Evolutionary conservation across 2,329 filamentous ascomycete genomes (phyloP).

Genomic region (Coniella lustricola): DNA sequence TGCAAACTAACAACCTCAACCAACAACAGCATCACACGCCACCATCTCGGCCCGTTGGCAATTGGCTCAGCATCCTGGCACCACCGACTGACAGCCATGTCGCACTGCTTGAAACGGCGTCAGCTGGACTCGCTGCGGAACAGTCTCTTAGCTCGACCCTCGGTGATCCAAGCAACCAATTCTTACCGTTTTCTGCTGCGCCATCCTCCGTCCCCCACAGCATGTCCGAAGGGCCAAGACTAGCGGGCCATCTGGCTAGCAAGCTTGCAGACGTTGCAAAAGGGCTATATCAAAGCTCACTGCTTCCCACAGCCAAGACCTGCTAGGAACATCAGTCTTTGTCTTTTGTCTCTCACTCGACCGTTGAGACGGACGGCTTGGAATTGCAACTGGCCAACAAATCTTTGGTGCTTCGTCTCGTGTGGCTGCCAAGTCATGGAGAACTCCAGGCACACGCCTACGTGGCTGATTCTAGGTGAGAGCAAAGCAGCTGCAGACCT

Average conservation of each 20-base stretch:
- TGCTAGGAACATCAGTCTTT: neutral
- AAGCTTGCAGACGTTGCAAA: neutral
- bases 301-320: neutral
- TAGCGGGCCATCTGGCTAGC: neutral
- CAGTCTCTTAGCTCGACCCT: too few relatives aligned
- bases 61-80: too few relatives aligned
- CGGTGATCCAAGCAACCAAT: too few relatives aligned
- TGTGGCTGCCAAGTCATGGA: neutral
- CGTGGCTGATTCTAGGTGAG: constrained; percentile 4
- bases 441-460: neutral
- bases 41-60: too few relatives aligned
- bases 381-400: neutral
- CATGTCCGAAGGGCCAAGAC: constrained; percentile 7
- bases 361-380: neutral
- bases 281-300: too few relatives aligned
- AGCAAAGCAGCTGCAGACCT: neutral
- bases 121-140: too few relatives aligned
- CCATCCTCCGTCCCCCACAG: constrained; percentile 14
- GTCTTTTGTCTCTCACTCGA: neutral
- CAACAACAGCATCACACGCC: too few relatives aligned
- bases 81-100: too few relatives aligned
- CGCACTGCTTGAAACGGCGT: too few relatives aligned
- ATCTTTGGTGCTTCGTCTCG: too few relatives aligned
- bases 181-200: neutral
- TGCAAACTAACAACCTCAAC: too few relatives aligned